These are phyloP conservation scores for Corylus americana DNA, from an alignment of 306 rosid genomes.

Conservation along the genomic window DNA sequence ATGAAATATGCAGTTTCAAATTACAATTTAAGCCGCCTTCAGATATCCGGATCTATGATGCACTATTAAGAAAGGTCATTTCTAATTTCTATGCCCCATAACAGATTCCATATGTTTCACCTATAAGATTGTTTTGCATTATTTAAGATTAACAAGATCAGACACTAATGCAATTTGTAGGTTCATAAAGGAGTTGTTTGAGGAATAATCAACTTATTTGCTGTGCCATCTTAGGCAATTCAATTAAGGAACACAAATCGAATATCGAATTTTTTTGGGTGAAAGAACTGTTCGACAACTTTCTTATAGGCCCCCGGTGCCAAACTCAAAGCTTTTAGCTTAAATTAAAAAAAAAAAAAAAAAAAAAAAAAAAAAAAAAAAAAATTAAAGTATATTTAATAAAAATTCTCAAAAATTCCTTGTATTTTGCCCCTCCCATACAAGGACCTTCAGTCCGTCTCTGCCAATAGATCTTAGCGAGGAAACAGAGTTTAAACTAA, in stretches of 20 bases:
- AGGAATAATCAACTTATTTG: no score
- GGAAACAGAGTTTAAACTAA: background rate
- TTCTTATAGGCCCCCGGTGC: no score
- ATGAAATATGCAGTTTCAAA: background rate
- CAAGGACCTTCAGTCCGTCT: no score
- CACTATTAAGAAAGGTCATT: background rate
- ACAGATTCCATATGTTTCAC: background rate
- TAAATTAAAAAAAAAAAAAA: no score
- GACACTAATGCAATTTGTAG: background rate
- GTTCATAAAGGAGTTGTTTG: background rate
- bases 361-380: no score
- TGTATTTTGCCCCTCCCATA: constrained; percentile 18
- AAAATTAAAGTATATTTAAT: background rate
- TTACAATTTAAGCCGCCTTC: background rate
- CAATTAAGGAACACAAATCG: background rate
- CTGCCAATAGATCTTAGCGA: constrained; percentile 35
- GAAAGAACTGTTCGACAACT: background rate
- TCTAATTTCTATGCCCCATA: background rate
- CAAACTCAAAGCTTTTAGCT: no score
- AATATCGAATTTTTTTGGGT: no score
- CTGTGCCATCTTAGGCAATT: background rate
- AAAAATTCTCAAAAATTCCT: background rate
- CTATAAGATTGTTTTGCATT: background rate
- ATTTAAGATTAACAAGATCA: background rate
- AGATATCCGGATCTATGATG: background rate